phyloP scores from a whole-genome alignment of 108 stramenopile species.

The Skeletonema grethae region DNA sequence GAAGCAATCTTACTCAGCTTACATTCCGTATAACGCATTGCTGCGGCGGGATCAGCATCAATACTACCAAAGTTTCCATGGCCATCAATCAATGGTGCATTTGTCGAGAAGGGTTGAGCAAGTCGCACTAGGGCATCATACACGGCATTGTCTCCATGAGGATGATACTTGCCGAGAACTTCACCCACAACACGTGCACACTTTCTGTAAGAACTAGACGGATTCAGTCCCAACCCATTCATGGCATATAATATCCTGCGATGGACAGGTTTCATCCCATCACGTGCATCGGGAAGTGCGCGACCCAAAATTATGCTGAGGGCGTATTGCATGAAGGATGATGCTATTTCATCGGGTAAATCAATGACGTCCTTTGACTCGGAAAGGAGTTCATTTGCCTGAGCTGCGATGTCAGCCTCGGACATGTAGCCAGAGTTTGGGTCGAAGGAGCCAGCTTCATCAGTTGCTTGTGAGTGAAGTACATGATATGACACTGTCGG shows the following conservation, averaged over 20 bases:
- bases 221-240: conserved; percentile 80
- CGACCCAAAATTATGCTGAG: conserved; percentile 93
- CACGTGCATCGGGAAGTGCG: conserved; percentile 95
- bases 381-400: conserved; percentile 41
- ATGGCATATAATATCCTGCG: conserved; percentile 95
- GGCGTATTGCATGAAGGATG: conserved; percentile 92
- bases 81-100: conserved; percentile 87
- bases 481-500: background rate
- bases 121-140: conserved; percentile 97
- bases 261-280: conserved; percentile 97
- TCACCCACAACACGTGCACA: conserved; percentile 98
- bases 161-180: conserved; percentile 92
- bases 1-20: conserved; percentile 75
- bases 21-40: conserved; percentile 98
- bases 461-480: conserved; percentile 15
- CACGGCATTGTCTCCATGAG: conserved; percentile 92
- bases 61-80: conserved; percentile 97
- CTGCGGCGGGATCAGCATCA: conserved; percentile 96
- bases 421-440: conserved; percentile 20
- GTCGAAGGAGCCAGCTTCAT: conserved; percentile 35
- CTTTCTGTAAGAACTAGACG: conserved; percentile 85
- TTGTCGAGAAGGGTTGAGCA: conserved; percentile 92
- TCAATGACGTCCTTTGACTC: conserved; percentile 50
- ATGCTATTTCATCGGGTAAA: conserved; percentile 68
- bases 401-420: conserved; percentile 36